Evolutionary conservation across 164 flowering plant genomes (phyloP).

Genomic region (Vitis rupestris): DNA sequence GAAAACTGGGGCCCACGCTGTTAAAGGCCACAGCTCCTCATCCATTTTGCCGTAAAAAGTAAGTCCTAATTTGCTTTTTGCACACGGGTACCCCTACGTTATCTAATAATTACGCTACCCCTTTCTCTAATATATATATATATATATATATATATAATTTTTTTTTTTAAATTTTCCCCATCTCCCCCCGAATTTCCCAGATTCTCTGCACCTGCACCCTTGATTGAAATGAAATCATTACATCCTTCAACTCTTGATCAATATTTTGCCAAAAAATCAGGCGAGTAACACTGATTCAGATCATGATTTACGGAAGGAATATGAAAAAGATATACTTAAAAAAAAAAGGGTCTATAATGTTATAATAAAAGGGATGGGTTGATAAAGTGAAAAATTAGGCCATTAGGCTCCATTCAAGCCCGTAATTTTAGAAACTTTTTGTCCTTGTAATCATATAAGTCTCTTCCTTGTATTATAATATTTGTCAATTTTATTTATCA

Average conservation of each 20-base stretch:
- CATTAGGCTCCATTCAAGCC: neutral
- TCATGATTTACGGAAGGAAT: neutral
- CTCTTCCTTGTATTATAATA: conserved; percentile 2
- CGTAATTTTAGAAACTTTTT: conserved; percentile 21
- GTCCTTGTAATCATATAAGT: conserved; percentile 20
- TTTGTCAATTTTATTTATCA: neutral
- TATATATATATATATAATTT: neutral
- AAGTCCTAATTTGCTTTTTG: neutral
- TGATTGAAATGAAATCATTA: too few species aligned
- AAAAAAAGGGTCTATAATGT: too few species aligned
- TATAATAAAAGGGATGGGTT: neutral
- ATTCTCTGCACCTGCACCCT: conserved; percentile 1
- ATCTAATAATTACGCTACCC: conserved; percentile 3
- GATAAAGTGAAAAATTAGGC: conserved; percentile 4
- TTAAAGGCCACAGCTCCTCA: neutral
- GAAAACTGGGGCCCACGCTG: neutral
- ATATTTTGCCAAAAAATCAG: neutral
- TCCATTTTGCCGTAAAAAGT: conserved; percentile 6
- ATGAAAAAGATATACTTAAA: neutral
- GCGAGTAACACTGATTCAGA: neutral
- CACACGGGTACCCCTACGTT: conserved; percentile 11
- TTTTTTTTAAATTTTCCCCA: neutral
- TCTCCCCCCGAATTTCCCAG: too few species aligned
- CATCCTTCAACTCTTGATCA: too few species aligned
- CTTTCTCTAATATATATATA: too few species aligned